Conservation (phyloP, 352 stramenopile genomes). For the Phytophthora niederhauseri region DNA sequence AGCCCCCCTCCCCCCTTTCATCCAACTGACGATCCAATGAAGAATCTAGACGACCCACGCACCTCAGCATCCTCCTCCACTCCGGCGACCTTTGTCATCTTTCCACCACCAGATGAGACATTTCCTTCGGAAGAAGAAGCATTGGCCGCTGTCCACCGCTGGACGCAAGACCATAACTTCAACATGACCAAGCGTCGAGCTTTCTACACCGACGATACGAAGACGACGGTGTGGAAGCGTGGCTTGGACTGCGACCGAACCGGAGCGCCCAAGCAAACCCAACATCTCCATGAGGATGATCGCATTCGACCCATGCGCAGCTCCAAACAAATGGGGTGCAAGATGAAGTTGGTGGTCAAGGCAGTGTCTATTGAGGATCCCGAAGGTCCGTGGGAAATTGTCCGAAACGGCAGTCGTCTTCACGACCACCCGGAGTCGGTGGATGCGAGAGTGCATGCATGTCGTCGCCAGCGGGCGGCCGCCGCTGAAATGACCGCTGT, state of each 20-base stretch:
- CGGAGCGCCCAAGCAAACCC: conserved; percentile 1
- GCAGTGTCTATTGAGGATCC: background rate
- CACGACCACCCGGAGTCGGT: conserved; percentile 18
- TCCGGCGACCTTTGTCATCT: background rate
- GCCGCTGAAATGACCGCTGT: background rate
- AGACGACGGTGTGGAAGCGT: conserved; percentile 11
- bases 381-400: conserved; percentile 3
- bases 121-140: background rate
- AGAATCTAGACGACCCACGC: background rate
- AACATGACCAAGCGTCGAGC: conserved; percentile 16
- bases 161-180: conserved; percentile 5
- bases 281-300: background rate
- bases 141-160: conserved; percentile 18
- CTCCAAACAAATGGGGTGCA: conserved; percentile 13
- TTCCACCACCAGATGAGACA: background rate
- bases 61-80: background rate
- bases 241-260: conserved; percentile 17
- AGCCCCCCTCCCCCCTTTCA: background rate
- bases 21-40: background rate
- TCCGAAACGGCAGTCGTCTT: conserved; percentile 9
- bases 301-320: conserved; percentile 4
- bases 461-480: background rate
- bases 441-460: conserved; percentile 14
- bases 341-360: conserved; percentile 14
- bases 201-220: conserved; percentile 9